Evolutionary conservation across 371 early-diverging fungal species (phyloP).

Genomic region (Dentiscutata heterogama): DNA sequence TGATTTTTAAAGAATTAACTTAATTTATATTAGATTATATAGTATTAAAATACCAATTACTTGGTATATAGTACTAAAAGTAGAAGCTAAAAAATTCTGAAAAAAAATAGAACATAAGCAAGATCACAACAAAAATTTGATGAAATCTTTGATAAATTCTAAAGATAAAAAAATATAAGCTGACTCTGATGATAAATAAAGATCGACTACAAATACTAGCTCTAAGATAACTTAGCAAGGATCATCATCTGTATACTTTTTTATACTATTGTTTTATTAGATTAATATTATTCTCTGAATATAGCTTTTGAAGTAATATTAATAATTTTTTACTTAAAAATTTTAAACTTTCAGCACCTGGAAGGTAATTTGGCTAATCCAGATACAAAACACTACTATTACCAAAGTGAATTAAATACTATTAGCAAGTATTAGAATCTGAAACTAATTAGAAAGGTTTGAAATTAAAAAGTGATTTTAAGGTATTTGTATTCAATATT

Average conservation of each 20-base stretch:
- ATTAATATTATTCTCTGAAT: not conserved
- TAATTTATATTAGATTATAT: too few relatives aligned
- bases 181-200: too few relatives aligned
- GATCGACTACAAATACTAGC: too few relatives aligned
- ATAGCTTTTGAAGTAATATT: not conserved
- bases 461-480: not conserved
- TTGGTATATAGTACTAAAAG: too few relatives aligned
- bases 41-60: too few relatives aligned
- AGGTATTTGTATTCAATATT: not conserved
- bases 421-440: not conserved
- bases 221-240: not conserved
- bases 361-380: slow-evolving; percentile 15
- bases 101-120: too few relatives aligned
- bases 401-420: slow-evolving; percentile 40
- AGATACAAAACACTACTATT: slow-evolving; percentile 17
- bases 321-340: slow-evolving; percentile 25
- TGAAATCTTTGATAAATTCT: too few relatives aligned
- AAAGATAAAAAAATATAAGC: too few relatives aligned
- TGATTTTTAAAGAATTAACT: too few relatives aligned
- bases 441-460: not conserved
- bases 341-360: slow-evolving; percentile 14
- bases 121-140: too few relatives aligned
- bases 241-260: not conserved
- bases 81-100: too few relatives aligned
- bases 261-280: not conserved